Percentiles rank a stretch among this genome's conserved stretches.
These are phyloP conservation scores for Beauveria medogensis DNA, from an alignment of 2,329 filamentous ascomycete genomes.

Conservation along the genomic window DNA sequence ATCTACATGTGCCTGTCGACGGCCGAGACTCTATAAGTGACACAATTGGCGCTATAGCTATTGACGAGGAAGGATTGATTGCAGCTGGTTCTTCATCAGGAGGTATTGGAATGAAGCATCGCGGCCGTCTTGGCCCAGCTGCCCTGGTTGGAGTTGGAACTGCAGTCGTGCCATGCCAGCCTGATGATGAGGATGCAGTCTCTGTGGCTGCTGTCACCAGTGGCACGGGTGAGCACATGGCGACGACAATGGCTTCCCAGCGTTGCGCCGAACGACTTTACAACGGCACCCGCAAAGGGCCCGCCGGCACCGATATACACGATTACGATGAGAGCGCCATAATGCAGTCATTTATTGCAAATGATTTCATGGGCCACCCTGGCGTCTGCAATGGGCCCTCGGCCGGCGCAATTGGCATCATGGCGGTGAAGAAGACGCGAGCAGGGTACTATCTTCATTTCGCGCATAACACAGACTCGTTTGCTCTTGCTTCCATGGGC, in stretches of 20 bases:
- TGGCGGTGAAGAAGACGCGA: slow-evolving; percentile 77
- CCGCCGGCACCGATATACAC: slow-evolving; percentile 52
- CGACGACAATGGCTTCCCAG: slow-evolving; percentile 83
- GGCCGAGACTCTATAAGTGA: slow-evolving; percentile 68
- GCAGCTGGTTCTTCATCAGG: slow-evolving; percentile 94
- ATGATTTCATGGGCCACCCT: slow-evolving; percentile 91
- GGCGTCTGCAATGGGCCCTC: slow-evolving; percentile 74
- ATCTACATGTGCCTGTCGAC: slow-evolving; percentile 8
- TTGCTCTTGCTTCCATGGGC: slow-evolving; percentile 83
- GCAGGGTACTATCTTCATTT: slow-evolving; percentile 80
- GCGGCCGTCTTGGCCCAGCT: slow-evolving; percentile 82
- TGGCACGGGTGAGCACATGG: slow-evolving; percentile 96
- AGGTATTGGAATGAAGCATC: slow-evolving; percentile 97
- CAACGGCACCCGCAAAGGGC: slow-evolving; percentile 53
- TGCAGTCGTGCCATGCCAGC: slow-evolving; percentile 71
- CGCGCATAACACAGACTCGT: slow-evolving; percentile 88
- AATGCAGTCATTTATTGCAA: slow-evolving; percentile 66
- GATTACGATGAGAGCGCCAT: slow-evolving; percentile 70
- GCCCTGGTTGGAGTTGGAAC: slow-evolving; percentile 89
- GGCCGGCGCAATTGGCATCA: slow-evolving; percentile 80
- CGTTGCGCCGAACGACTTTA: slow-evolving; percentile 82
- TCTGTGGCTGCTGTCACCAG: slow-evolving; percentile 81
- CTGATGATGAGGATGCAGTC: slow-evolving; percentile 58
- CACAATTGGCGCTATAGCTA: slow-evolving; percentile 91
- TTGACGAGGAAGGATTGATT: slow-evolving; percentile 79